A percentile compares a stretch with the other conserved stretches of the same genome.
These are phyloP conservation scores for Vigna radiata DNA, from an alignment of 306 rosid genomes.

Conservation along the genomic window DNA sequence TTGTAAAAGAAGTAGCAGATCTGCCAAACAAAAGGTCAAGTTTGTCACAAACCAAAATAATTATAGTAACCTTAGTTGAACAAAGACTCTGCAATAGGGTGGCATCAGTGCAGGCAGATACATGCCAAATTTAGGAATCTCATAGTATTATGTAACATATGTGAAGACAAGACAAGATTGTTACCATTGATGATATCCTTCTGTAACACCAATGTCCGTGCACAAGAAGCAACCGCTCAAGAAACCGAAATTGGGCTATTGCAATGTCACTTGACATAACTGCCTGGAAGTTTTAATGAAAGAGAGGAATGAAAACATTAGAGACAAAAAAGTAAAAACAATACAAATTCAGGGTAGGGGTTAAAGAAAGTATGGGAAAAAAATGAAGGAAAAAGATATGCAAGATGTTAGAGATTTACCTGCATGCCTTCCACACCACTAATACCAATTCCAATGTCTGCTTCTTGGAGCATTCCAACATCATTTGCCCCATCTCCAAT, in stretches of 20 bases:
- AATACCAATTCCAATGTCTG: constrained; percentile 96
- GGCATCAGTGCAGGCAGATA: neutral
- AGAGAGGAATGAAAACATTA: constrained; percentile 31
- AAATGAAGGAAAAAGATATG: neutral
- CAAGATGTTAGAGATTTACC: constrained; percentile 56
- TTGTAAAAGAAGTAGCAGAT: constrained; percentile 98
- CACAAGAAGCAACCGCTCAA: constrained; percentile 94
- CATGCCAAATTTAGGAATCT: neutral
- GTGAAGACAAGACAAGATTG: constrained; percentile 40
- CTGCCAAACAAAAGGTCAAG: constrained; percentile 56
- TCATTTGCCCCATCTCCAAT: constrained; percentile 99
- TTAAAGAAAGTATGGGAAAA: neutral
- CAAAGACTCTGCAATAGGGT: constrained; percentile 18
- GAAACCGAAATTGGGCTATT: constrained; percentile 88
- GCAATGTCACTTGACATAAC: constrained; percentile 99
- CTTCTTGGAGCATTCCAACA: constrained; percentile 99
- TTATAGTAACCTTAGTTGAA: constrained; percentile 2
- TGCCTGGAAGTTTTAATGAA: constrained; percentile 64
- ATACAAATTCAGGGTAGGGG: constrained; percentile 21
- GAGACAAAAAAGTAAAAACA: neutral
- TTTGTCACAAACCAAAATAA: constrained; percentile 34
- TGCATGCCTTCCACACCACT: constrained; percentile 99
- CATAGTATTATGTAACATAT: neutral
- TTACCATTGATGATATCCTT: constrained; percentile 96
- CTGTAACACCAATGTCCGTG: constrained; percentile 99